A percentile compares a stretch with the other conserved stretches of the same genome.
These are phyloP conservation scores for Ciborinia camelliae DNA, from an alignment of 2,329 filamentous ascomycete species.

Conservation along the genomic window DNA sequence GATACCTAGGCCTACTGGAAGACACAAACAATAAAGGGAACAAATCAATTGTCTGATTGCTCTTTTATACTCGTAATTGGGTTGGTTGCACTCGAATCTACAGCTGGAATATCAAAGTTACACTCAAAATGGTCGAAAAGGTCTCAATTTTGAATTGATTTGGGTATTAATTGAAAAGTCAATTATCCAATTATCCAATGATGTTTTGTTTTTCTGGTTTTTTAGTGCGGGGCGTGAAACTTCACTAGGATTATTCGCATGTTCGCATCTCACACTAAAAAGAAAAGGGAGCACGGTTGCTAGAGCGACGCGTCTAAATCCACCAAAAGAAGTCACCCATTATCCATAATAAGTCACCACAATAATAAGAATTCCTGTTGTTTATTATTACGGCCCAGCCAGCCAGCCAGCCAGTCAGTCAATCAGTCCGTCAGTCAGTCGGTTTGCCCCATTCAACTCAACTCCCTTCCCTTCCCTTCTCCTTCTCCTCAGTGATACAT, in stretches of 20 bases:
- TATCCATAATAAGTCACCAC: no score
- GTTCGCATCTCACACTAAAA: no score
- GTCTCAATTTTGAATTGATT: background rate
- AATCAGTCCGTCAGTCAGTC: no score
- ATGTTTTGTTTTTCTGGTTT: background rate
- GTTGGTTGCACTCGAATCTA: background rate
- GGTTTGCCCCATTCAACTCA: no score
- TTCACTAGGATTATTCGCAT: no score
- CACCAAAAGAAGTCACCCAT: background rate
- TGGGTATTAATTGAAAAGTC: background rate
- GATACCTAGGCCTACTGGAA: background rate
- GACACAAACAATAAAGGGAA: background rate
- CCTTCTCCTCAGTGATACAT: background rate
- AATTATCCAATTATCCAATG: background rate
- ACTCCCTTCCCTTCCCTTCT: background rate
- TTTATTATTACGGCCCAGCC: background rate
- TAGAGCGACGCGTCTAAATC: conserved; percentile 5
- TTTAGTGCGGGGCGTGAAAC: conserved; percentile 1
- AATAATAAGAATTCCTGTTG: background rate
- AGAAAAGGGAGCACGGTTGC: conserved; percentile 14
- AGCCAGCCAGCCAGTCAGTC: no score
- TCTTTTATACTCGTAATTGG: background rate
- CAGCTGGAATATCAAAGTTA: no score
- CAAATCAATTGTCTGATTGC: background rate
- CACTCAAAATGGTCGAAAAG: background rate